Evolutionary conservation across 2,329 filamentous ascomycete species (phyloP), one percentile per base, ranked within the genome.

Genomic region (Magnaporthiopsis rhizophila): DNA sequence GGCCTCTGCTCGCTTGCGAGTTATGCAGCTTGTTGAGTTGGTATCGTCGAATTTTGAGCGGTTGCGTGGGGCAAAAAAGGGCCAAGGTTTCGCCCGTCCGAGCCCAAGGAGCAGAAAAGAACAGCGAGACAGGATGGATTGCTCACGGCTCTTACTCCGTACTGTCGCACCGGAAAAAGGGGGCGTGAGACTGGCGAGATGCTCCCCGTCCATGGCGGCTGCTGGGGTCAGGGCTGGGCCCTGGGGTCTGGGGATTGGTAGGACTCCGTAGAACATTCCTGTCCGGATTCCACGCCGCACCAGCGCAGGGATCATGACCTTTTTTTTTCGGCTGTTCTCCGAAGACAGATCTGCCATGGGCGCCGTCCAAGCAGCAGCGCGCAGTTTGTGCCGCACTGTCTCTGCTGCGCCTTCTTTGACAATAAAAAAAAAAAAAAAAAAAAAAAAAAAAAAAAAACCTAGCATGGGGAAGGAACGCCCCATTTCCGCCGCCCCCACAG

Each of bases 391-490:
- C 58, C 58, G 18, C 58, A 50, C 38, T 50, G 38, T n/a, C 38
- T 45, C 38, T 45, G 38, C 15, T 45, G 38, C 38, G 8, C 38
- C 11, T 50, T 50, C 38, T 50, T 30, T 28, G 36, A 59, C 58
- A 59, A 30, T 3, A 26, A 59, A 34, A 11, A n/a, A n/a, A n/a
- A n/a, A n/a, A n/a, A n/a, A n/a, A n/a, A 59, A 30, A 21, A 26
- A 59, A 36, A 18, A 59, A 30, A 21, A 26, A 59, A 36, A 18
- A 59, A 30, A 21, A 26, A 59, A 36, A 18, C 2, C 30, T 30
- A 30, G 30, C 58, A 59, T 59, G 26, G 30, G 58, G 58, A 59
- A 59, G 58, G 58, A 59, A 30, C 58, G 58, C 58, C 58, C 30
- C 58, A 30, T 59, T 34, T 30, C 58, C n/a, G 24, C 56, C 2